Evolutionary conservation across 1,284 basidiomycete genomes (phyloP).

Genomic region (Rhodotorula sp.): DNA sequence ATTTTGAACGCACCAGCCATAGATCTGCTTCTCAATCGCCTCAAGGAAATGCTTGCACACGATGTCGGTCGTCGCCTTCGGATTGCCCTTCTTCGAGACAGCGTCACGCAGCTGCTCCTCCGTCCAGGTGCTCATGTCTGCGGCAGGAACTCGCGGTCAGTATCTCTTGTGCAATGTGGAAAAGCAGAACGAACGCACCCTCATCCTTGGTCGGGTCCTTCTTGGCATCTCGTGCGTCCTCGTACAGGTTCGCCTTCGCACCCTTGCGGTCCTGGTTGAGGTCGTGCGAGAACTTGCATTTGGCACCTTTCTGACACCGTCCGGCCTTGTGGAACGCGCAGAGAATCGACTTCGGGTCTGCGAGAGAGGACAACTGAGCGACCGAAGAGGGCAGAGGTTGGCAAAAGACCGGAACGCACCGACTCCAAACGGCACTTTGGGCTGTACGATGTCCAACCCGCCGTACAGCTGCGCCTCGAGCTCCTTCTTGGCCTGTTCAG

Average conservation of each 20-base stretch:
- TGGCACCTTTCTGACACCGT: slow-evolving; percentile 72
- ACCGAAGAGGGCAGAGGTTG: background rate
- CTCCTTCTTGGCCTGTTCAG: slow-evolving; percentile 76
- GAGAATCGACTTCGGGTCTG: slow-evolving; percentile 83
- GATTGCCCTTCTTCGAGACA: slow-evolving; percentile 88
- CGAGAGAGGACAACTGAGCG: background rate
- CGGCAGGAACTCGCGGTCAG: slow-evolving; percentile 50
- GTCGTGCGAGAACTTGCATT: slow-evolving; percentile 88
- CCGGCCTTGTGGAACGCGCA: slow-evolving; percentile 88
- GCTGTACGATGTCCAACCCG: slow-evolving; percentile 48
- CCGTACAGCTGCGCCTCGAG: slow-evolving; percentile 71
- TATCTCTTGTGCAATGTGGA: background rate
- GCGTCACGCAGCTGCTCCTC: slow-evolving; percentile 86
- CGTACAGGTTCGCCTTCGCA: slow-evolving; percentile 95
- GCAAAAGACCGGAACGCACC: slow-evolving; percentile 46
- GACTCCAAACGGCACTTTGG: slow-evolving; percentile 75
- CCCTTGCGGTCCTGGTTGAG: slow-evolving; percentile 82
- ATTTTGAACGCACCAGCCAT: slow-evolving; percentile 50
- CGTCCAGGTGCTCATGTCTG: slow-evolving; percentile 99
- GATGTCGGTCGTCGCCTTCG: slow-evolving; percentile 79
- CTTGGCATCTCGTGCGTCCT: slow-evolving; percentile 70
- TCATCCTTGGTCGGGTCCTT: slow-evolving; percentile 50
- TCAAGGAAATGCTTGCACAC: slow-evolving; percentile 70
- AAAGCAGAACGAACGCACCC: slow-evolving; percentile 56
- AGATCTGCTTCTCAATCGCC: slow-evolving; percentile 91